phyloP scores from a whole-genome alignment of 1,284 basidiomycete species.

The Apiotrichum sp. region DNA sequence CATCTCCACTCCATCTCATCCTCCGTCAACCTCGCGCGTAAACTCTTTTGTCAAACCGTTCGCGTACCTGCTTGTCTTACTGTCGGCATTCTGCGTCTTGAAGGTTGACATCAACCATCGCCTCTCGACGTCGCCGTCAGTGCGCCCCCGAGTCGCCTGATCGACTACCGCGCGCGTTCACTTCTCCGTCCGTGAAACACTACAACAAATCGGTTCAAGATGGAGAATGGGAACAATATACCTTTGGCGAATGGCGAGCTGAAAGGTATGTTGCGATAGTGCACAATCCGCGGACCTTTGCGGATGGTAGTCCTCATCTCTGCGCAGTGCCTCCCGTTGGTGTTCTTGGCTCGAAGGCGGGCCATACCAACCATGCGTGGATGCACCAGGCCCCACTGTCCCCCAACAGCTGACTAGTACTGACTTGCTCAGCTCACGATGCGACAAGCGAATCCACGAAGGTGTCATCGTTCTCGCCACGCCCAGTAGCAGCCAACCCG shows the following conservation, averaged over 20 bases:
- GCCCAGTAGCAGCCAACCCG: background rate
- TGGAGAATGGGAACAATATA: slow-evolving; percentile 2
- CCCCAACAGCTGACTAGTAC: no score
- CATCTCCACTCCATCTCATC: no score
- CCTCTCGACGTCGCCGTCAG: background rate
- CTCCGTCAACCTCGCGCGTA: no score
- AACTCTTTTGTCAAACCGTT: no score
- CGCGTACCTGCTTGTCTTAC: no score
- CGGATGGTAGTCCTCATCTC: background rate
- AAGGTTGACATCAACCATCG: slow-evolving; percentile 6
- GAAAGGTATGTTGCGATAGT: background rate
- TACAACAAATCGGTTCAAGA: background rate
- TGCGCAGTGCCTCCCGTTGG: background rate
- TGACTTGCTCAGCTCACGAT: background rate
- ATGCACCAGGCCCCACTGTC: no score
- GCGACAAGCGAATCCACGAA: background rate
- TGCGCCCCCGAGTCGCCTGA: no score
- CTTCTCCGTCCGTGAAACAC: background rate
- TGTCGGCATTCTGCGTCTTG: no score
- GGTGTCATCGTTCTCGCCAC: background rate
- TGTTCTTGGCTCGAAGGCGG: no score
- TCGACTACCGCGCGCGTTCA: no score
- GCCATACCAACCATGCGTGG: no score
- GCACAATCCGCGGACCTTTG: background rate
- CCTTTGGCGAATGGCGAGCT: background rate